Evolutionary conservation across 495 filamentous ascomycete species (phyloP).

Genomic region (Aspergillus hancockii): DNA sequence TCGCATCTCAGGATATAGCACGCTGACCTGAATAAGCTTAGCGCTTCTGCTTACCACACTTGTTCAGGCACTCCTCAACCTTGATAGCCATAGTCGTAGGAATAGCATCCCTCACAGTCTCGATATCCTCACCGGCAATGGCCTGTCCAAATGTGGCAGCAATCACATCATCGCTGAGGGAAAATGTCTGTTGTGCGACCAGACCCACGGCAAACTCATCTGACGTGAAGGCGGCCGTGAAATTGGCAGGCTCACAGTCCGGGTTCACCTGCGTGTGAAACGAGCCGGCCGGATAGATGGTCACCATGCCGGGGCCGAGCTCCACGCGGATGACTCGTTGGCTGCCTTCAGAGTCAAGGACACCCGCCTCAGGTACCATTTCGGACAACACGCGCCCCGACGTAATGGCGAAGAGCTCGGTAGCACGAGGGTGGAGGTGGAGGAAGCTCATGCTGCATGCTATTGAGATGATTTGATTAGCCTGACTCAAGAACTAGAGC

Average conservation of each 20-base stretch:
- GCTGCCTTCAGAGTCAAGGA: slow-evolving; percentile 19
- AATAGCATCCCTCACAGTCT: slow-evolving; percentile 23
- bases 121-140: slow-evolving; percentile 31
- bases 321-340: slow-evolving; percentile 31
- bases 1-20: too few species aligned
- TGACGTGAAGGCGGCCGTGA: slow-evolving; percentile 26
- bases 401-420: slow-evolving; percentile 44
- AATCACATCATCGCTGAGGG: slow-evolving; percentile 25
- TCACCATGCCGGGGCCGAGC: slow-evolving; percentile 44
- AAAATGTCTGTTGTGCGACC: slow-evolving; percentile 22
- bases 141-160: slow-evolving; percentile 23
- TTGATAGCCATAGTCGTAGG: slow-evolving; percentile 18
- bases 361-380: slow-evolving; percentile 44
- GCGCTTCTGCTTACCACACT: slow-evolving; percentile 26
- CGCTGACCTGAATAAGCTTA: background rate
- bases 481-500: background rate
- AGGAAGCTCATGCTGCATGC: slow-evolving; percentile 51
- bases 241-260: slow-evolving; percentile 35
- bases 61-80: slow-evolving; percentile 31
- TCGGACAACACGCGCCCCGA: slow-evolving; percentile 40
- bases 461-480: slow-evolving; percentile 16
- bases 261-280: slow-evolving; percentile 54
- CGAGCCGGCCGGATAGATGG: slow-evolving; percentile 47
- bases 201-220: slow-evolving; percentile 28
- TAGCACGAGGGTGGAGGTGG: slow-evolving; percentile 43